Base-by-base conservation (phyloP, 164 flowering plant species). In the Tinospora cordifolia region DNA sequence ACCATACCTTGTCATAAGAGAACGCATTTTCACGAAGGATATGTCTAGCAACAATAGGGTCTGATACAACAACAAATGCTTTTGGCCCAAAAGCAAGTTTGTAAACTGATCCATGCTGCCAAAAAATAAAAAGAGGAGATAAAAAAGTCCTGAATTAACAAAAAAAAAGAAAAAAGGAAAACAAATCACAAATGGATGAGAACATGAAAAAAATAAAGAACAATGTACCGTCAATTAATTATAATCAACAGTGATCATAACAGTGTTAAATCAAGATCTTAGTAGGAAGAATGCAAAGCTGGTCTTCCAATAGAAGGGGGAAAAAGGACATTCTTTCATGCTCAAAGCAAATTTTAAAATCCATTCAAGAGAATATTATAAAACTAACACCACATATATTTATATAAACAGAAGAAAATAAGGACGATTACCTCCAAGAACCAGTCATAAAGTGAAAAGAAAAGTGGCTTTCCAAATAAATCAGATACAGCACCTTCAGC, bases 1-100 rank as follows among this genome's bases (percentile, higher is more conserved):
- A 39, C 36, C 49, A 62, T 83, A 92, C 97, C 98, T 94, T 94
- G 83, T 94, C 98, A 84, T 90, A 94, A 39, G 85, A 79, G 85
- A 88, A 92, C 71, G 92, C 86, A 79, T 90, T 94, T 79, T 94
- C 98, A 38, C 92, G 91, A 36, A 94, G 93, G 72, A 92, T 83
- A 78, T 94, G 85, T 66, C 92, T 82, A 25, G 95, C 97, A 72
- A 94, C 92, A 71, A 94, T 87, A 62, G 98, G 98, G 73, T 94
- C 98, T 9, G 97, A 94, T 40, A 91, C 95, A 68, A 94, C 96
- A 74, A 94, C 88, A 84, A 94, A 94, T 57, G 97, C 80, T 77
- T 94, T 94, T 57, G 98, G 98, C 59, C 97, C 98, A 83, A 93
- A 93, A 40, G 97, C 97, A 80, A 93, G 94, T 79, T 87, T 91